Base-by-base conservation (phyloP, 805 yeast genomes). In the Groenewaldozyma salmanticensis region DNA sequence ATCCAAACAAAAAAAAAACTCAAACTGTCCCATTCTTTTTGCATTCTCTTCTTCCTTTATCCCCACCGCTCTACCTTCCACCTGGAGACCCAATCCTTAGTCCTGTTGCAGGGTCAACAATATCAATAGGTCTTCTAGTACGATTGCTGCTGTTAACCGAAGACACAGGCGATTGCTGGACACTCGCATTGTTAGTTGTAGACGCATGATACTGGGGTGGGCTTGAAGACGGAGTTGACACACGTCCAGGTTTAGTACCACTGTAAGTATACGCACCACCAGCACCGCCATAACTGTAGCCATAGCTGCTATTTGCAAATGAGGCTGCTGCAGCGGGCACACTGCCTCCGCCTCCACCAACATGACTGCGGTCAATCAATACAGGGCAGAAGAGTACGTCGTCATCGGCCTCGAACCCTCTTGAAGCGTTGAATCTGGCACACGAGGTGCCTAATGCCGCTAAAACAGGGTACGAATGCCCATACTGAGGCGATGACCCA, bases 351-450 rank as follows among this genome's bases (percentile, higher is more conserved):
- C 35, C 17, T 31, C 36, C 29, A 17, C 21, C 33, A 38, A 24
- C 13, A 9, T 7, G 29, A 24, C 40, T 31, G 11, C 29, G 29
- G 13, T 24, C 29, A 18, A 48, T 42, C 31, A 61, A 47, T 2
- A 62, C 64, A 5, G 83, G 83, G 49, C 79, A 77, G 57, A 82
- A 82, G 61, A 79, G 88, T 38, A 71, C 55, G 57, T 81, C 90
- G 50, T 81, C 83, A 55, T 77, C 85, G 32, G 68, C 55, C 49
- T 79, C 87, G 57, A 81, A 79, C 31, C 85, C 78, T 50, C 81
- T 72, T 52, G 78, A 75, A 31, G 77, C 70, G 49, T 78, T 72
- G 51, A 77, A 68, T 45, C 72, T 68, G 15, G 53, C 47, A 19
- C 52, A 44, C 18, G 50, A 40, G 21, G 45, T 27, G 18, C 33